These are phyloP conservation scores for Penicillium fuscoglaucum DNA, from an alignment of 2,329 filamentous ascomycete genomes.

Conservation along the genomic window DNA sequence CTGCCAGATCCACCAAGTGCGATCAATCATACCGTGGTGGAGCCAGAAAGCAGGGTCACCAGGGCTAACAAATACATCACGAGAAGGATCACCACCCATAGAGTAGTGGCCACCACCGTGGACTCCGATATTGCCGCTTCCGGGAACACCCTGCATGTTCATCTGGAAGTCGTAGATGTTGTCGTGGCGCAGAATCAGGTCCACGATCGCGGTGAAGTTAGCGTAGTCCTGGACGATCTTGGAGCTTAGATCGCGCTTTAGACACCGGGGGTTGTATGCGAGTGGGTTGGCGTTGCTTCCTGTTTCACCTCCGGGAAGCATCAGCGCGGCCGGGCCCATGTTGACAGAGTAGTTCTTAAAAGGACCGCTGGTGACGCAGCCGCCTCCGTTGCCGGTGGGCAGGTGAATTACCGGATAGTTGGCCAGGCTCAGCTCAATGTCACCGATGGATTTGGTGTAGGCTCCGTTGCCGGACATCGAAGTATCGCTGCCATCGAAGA, in stretches of 20 bases:
- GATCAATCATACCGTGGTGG: slow-evolving; percentile 52
- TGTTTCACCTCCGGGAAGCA: slow-evolving; percentile 12
- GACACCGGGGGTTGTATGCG: slow-evolving; percentile 34
- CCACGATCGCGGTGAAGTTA: slow-evolving; percentile 26
- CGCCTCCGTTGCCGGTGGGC: slow-evolving; percentile 40
- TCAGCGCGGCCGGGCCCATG: slow-evolving; percentile 27
- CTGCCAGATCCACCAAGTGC: slow-evolving; percentile 55
- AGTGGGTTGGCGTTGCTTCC: slow-evolving; percentile 17
- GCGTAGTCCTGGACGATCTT: slow-evolving; percentile 20
- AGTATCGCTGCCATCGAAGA: slow-evolving; percentile 53
- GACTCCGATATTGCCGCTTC: slow-evolving; percentile 39
- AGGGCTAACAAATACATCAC: slow-evolving; percentile 50
- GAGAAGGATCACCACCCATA: slow-evolving; percentile 48
- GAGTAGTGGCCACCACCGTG: slow-evolving; percentile 52
- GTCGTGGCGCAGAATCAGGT: slow-evolving; percentile 21
- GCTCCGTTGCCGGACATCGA: slow-evolving; percentile 51
- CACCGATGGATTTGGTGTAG: slow-evolving; percentile 27
- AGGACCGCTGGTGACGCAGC: slow-evolving; percentile 38
- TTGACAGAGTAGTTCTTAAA: slow-evolving; percentile 39
- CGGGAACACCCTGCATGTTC: slow-evolving; percentile 40
- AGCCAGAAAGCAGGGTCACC: slow-evolving; percentile 51
- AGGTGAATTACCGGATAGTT: slow-evolving; percentile 44
- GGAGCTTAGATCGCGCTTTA: slow-evolving; percentile 31
- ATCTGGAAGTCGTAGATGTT: slow-evolving; percentile 39
- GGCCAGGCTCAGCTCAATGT: slow-evolving; percentile 21